Percentiles rank a stretch among this genome's conserved stretches.
phyloP scores from a whole-genome alignment of 192 early-diverging fungal species.

The Backusella luteola region DNA sequence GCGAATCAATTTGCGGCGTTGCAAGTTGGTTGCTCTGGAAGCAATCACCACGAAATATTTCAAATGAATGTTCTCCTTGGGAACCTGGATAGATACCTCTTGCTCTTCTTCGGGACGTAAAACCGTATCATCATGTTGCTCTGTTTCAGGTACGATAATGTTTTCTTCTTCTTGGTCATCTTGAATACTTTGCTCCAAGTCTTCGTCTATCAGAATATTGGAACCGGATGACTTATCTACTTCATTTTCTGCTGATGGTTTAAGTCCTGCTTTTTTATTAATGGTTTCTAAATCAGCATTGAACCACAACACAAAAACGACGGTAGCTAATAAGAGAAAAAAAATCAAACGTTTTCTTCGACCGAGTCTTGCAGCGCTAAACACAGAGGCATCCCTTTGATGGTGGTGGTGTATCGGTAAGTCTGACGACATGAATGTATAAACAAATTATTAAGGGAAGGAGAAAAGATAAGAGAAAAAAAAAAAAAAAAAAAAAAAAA shows the following conservation, averaged over 20 bases:
- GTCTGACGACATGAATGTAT: neutral
- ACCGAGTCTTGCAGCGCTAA: constrained; percentile 1
- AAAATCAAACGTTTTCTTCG: neutral
- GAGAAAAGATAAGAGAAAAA: neutral
- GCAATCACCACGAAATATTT: constrained; percentile 47
- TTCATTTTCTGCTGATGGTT: neutral
- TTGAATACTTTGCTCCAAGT: neutral
- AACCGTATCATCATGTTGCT: neutral
- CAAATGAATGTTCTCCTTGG: constrained; percentile 32
- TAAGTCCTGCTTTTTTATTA: neutral
- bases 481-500: neutral
- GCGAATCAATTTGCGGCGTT: constrained; percentile 48
- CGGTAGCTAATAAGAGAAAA: neutral
- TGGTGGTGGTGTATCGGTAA: neutral
- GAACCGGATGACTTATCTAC: neutral
- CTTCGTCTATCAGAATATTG: neutral
- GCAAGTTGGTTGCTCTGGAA: constrained; percentile 39
- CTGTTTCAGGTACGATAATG: neutral
- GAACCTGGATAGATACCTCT: neutral
- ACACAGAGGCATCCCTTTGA: neutral
- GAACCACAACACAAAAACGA: constrained; percentile 9
- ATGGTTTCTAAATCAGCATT: constrained; percentile 7
- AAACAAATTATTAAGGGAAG: neutral
- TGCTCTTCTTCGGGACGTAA: neutral
- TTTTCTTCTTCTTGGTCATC: neutral